Evolutionary conservation across 2,329 filamentous ascomycete species (phyloP).

Genomic region (Dryadomyces quercus-mongolicae): DNA sequence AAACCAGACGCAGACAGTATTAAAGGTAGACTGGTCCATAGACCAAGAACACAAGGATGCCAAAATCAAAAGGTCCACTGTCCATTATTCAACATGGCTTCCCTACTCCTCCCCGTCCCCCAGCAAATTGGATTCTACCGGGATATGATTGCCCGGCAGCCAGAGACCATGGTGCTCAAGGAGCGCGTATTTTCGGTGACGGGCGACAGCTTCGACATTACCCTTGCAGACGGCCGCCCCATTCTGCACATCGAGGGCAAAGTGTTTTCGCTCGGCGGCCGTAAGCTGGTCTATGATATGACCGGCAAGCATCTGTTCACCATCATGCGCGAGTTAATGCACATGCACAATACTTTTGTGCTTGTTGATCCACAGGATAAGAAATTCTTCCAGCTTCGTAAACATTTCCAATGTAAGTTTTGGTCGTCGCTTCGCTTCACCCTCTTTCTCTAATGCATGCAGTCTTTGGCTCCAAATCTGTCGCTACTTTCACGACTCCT

Average conservation of each 20-base stretch:
- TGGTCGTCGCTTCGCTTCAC: neutral
- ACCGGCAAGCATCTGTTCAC: slow-evolving; percentile 43
- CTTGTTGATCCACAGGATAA: slow-evolving; percentile 31
- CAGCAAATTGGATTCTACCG: slow-evolving; percentile 8
- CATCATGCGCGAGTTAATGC: slow-evolving; percentile 38
- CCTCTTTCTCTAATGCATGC: neutral
- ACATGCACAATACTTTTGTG: slow-evolving; percentile 39
- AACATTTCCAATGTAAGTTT: slow-evolving; percentile 34
- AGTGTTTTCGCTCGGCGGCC: slow-evolving; percentile 36
- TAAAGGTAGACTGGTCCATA: too few species aligned
- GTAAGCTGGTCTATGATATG: slow-evolving; percentile 44
- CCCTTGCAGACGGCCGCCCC: slow-evolving; percentile 37
- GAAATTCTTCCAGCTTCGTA: slow-evolving; percentile 43
- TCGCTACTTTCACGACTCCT: slow-evolving; percentile 42
- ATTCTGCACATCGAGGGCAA: slow-evolving; percentile 46
- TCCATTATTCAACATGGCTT: too few species aligned
- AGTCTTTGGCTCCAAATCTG: slow-evolving; percentile 43
- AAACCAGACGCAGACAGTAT: too few species aligned
- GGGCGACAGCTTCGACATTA: slow-evolving; percentile 54
- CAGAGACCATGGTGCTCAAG: slow-evolving; percentile 41
- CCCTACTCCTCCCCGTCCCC: slow-evolving; percentile 6
- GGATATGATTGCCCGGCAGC: slow-evolving; percentile 8
- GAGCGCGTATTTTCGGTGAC: slow-evolving; percentile 50
- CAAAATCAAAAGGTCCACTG: too few species aligned
- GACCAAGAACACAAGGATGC: too few species aligned